Evolutionary conservation across 306 rosid genomes (phyloP).

Genomic region (Benincasa hispida): DNA sequence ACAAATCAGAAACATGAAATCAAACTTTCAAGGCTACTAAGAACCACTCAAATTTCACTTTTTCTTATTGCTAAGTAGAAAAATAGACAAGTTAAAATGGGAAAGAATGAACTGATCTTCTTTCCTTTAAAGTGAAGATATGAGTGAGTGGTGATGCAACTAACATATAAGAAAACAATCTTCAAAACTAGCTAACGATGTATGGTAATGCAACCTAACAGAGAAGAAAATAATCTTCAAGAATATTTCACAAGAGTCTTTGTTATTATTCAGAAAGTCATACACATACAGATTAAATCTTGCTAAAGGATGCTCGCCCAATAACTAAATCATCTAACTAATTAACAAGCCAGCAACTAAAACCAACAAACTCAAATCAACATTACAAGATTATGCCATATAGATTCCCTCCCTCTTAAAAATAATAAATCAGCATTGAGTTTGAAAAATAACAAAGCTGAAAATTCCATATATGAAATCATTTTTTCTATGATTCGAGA

Average conservation of each 20-base stretch:
- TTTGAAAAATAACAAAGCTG: not conserved
- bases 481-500: too few species aligned
- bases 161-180: not conserved
- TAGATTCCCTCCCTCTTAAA: not conserved
- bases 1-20: not conserved
- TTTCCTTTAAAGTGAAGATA: not conserved
- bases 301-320: not conserved
- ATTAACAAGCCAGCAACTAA: not conserved
- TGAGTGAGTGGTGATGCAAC: not conserved
- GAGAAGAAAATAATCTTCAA: not conserved
- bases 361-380: not conserved
- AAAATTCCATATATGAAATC: too few species aligned
- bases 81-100: not conserved
- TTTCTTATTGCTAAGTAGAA: not conserved
- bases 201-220: too few species aligned
- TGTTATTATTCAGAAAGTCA: not conserved
- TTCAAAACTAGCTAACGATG: not conserved
- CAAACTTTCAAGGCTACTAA: not conserved
- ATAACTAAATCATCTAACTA: not conserved
- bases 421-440: not conserved
- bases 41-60: not conserved
- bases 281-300: not conserved
- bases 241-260: not conserved
- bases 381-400: not conserved
- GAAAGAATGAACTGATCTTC: not conserved